Conservation (phyloP, 2,329 filamentous ascomycete species). For the Pyricularia pennisetigena region DNA sequence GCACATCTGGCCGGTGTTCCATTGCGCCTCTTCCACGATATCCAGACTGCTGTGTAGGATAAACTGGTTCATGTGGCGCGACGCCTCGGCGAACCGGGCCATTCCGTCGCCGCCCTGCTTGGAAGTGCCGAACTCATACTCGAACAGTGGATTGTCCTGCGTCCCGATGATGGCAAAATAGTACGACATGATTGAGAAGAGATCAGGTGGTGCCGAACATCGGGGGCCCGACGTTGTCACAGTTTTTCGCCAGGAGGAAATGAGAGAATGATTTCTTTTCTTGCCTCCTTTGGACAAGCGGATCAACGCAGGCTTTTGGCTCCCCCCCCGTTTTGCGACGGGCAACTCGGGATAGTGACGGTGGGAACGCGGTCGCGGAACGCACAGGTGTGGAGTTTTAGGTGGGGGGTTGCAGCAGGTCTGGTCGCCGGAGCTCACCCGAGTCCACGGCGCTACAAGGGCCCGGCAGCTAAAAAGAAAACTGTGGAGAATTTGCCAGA, state of each 20-base stretch:
- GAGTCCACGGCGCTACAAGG: neutral
- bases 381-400: neutral
- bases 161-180: conserved; percentile 97
- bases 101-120: conserved; percentile 92
- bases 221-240: neutral
- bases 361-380: neutral
- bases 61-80: conserved; percentile 93
- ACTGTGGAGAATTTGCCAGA: neutral
- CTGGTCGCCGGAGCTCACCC: neutral
- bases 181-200: conserved; percentile 66
- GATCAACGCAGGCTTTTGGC: neutral
- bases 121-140: conserved; percentile 92
- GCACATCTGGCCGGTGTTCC: conserved; percentile 77
- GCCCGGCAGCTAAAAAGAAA: neutral
- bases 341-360: neutral
- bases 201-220: neutral
- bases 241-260: neutral
- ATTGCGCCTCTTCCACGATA: conserved; percentile 93
- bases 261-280: neutral
- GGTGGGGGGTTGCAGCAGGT: neutral
- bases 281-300: neutral
- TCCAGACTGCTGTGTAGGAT: conserved; percentile 90
- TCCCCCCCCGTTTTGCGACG: neutral
- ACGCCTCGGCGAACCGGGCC: conserved; percentile 78
- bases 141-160: conserved; percentile 91